Conservation (phyloP, 257 asterid species). For the Penstemon davidsonii region DNA sequence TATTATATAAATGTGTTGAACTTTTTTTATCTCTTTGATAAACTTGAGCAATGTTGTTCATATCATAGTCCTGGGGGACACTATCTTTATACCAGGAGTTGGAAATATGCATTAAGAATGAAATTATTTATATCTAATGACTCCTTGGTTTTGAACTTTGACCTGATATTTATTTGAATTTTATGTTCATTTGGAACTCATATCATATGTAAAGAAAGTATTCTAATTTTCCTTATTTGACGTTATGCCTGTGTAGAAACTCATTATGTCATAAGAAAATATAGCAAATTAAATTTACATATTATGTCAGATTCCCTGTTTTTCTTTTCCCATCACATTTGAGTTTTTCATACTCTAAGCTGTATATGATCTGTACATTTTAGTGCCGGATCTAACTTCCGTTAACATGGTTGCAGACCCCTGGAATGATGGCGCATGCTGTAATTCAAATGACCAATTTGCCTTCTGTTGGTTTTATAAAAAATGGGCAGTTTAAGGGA, state of each 20-base stretch:
- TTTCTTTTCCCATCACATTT: background rate
- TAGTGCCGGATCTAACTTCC: slow-evolving; percentile 5
- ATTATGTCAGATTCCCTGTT: background rate
- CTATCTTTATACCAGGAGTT: too few species aligned
- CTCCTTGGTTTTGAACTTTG: too few species aligned
- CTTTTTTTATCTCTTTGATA: background rate
- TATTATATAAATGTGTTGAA: too few species aligned
- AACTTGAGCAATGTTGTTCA: background rate
- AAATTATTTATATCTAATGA: background rate
- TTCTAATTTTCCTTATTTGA: too few species aligned
- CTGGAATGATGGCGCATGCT: slow-evolving; percentile 62
- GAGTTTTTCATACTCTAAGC: background rate
- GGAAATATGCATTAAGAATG: too few species aligned
- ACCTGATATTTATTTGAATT: too few species aligned
- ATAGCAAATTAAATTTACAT: background rate
- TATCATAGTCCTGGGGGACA: background rate
- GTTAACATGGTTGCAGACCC: slow-evolving; percentile 38
- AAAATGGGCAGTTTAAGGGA: slow-evolving; percentile 50
- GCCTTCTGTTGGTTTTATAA: slow-evolving; percentile 52
- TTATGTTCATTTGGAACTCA: too few species aligned
- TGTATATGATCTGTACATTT: background rate
- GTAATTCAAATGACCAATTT: slow-evolving; percentile 63
- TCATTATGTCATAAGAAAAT: background rate
- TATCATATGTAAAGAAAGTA: too few species aligned
- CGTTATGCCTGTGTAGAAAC: too few species aligned